Evolutionary conservation across 225 moss, liverwort and hornwort genomes (phyloP).

Genomic region (Climacium dendroides): DNA sequence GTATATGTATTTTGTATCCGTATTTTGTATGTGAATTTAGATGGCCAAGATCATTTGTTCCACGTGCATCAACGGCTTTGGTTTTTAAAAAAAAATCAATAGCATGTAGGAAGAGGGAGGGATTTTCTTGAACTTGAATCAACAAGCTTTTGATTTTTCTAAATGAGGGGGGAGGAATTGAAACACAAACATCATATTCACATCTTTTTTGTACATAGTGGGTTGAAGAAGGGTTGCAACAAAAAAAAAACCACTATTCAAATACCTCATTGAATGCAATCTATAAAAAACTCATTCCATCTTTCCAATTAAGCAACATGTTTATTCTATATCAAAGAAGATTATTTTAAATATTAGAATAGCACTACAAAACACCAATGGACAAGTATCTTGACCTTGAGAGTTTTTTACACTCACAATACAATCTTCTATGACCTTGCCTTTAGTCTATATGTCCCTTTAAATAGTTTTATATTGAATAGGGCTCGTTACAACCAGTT

Average conservation of each 20-base stretch:
- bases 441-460: background rate
- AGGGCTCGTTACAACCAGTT: rapidly evolving
- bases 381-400: background rate
- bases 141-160: background rate
- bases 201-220: too few relatives aligned
- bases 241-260: background rate
- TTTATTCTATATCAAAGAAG: background rate
- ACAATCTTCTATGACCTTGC: background rate
- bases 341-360: background rate
- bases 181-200: too few relatives aligned
- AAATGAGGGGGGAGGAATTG: too few relatives aligned
- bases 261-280: background rate
- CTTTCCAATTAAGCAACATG: too few relatives aligned
- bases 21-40: too few relatives aligned
- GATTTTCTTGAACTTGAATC: background rate
- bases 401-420: background rate
- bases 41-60: too few relatives aligned
- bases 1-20: too few relatives aligned
- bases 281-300: background rate
- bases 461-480: background rate
- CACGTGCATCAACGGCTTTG: too few relatives aligned
- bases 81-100: too few relatives aligned
- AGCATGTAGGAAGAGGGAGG: background rate
- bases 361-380: background rate
- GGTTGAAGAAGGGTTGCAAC: too few relatives aligned